Evolutionary conservation across 2,329 filamentous ascomycete species (phyloP), one percentile per base, ranked within the genome.

Genomic region (Fusarium phyllophilum): DNA sequence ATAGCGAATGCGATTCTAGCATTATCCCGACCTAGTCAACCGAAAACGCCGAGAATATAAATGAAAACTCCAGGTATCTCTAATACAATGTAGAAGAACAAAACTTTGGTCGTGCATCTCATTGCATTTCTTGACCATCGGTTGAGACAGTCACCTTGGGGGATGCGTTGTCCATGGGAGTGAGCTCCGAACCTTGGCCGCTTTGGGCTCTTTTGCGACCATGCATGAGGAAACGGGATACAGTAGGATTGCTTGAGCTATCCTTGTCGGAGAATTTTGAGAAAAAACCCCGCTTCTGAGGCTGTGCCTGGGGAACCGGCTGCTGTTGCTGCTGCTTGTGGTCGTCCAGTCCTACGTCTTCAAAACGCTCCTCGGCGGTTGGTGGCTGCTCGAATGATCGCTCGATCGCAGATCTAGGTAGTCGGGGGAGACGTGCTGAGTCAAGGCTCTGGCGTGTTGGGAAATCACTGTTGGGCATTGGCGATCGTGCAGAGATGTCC

Each of bases 401-500:
- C 70, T 89, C 86, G 60, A 92, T 81, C 13, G 90, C 87, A 14
- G 91, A 89, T 69, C 92, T 87, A 24, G 91, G 89, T 48, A 90
- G 85, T 66, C 91, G 88, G 64, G 88, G 86, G 80, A 89, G 88
- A 73, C 90, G 88, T 52, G 91, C 88, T 12, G 94, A 94, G 81
- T 98, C 95, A 73, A 97, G 89, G 62, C 93, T 96, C 75, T 94
- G 92, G 63, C 95, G 92, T 24, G 90, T 89, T n/a, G 83, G 87
- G 77, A 84, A 83, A 60, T 93, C 90, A 70, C 87, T 81, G 66
- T 86, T 84, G 57, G 88, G 82, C 62, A 98, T 85, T 14, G 95
- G 96, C 44, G 94, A 96, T 72, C 92, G 91, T 44, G 95, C 96
- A 56, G 93, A 95, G 69, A 98, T 97, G 80, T 98, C 95, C 95